Conservation (phyloP, 176 grass and related monocot genomes). For the Zizania latifolia region DNA sequence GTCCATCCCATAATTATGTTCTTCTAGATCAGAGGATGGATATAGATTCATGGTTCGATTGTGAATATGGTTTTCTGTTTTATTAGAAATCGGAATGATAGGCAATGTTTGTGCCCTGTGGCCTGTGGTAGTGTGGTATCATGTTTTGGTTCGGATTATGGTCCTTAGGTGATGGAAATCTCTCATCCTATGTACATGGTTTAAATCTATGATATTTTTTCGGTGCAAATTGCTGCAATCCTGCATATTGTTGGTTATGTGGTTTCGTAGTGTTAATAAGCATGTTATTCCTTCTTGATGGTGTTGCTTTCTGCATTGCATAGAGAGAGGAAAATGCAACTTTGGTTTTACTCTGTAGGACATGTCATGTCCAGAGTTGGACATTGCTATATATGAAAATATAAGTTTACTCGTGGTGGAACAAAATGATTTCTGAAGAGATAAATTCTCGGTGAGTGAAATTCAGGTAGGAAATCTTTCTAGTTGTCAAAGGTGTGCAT, state of each 20-base stretch:
- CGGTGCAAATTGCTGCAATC: neutral
- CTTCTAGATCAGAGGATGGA: conserved; percentile 7
- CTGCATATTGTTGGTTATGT: neutral
- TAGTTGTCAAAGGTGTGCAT: neutral
- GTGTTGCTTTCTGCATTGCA: neutral
- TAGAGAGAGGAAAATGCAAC: neutral
- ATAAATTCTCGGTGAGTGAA: neutral
- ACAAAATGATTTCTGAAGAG: neutral
- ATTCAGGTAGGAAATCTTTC: neutral
- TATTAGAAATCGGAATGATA: neutral
- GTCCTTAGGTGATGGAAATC: conserved; percentile 5
- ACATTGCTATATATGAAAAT: neutral
- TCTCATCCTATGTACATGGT: conserved; percentile 21
- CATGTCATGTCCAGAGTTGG: neutral
- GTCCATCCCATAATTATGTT: conserved; percentile 1
- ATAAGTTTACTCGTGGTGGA: neutral
- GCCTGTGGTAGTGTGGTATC: neutral
- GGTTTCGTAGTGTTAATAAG: neutral
- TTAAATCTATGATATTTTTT: conserved; percentile 2
- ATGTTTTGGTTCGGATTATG: conserved; percentile 4
- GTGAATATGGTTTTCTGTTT: neutral
- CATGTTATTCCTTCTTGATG: neutral
- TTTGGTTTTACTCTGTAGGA: neutral
- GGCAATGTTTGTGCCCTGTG: neutral
- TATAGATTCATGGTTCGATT: conserved; percentile 6